phyloP scores from a whole-genome alignment of 495 filamentous ascomycete genomes.

The Aspergillus bridgeri region DNA sequence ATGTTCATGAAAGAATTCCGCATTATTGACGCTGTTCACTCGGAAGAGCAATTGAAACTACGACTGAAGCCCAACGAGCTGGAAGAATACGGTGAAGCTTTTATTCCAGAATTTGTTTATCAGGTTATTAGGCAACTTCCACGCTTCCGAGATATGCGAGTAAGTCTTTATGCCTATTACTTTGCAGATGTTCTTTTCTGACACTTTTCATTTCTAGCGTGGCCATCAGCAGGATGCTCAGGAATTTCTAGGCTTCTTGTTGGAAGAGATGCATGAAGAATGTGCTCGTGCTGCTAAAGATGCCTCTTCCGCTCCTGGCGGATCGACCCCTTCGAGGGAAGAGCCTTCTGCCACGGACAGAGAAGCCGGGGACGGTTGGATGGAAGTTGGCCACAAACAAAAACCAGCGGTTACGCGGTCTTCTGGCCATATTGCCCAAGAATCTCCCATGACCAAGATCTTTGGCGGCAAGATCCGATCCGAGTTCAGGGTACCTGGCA shows the following conservation, averaged over 20 bases:
- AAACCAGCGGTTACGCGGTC: constrained; percentile 82
- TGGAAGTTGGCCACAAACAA: constrained; percentile 92
- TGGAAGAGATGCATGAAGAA: constrained; percentile 92
- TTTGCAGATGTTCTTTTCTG: background rate
- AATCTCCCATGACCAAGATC: constrained; percentile 87
- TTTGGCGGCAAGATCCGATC: constrained; percentile 92
- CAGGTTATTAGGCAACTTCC: constrained; percentile 83
- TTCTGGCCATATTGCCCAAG: constrained; percentile 66
- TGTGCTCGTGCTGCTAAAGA: constrained; percentile 71
- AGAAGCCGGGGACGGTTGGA: constrained; percentile 61
- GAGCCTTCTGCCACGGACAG: constrained; percentile 35
- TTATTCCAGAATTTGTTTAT: constrained; percentile 93
- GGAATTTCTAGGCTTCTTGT: constrained; percentile 91
- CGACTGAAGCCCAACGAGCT: constrained; percentile 77
- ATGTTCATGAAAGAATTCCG: constrained; percentile 95
- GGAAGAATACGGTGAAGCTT: constrained; percentile 86
- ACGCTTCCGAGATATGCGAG: constrained; percentile 86
- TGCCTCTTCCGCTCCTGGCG: constrained; percentile 38
- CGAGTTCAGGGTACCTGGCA: constrained; percentile 80
- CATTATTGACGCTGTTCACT: constrained; percentile 72
- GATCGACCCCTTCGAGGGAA: constrained; percentile 36
- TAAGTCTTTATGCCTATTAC: constrained; percentile 38
- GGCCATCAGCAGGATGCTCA: constrained; percentile 98
- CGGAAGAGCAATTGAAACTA: constrained; percentile 67
- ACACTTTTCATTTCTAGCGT: constrained; percentile 46